Base-by-base conservation (phyloP, 2,329 filamentous ascomycete genomes). In the Sphaerulina musiva region DNA sequence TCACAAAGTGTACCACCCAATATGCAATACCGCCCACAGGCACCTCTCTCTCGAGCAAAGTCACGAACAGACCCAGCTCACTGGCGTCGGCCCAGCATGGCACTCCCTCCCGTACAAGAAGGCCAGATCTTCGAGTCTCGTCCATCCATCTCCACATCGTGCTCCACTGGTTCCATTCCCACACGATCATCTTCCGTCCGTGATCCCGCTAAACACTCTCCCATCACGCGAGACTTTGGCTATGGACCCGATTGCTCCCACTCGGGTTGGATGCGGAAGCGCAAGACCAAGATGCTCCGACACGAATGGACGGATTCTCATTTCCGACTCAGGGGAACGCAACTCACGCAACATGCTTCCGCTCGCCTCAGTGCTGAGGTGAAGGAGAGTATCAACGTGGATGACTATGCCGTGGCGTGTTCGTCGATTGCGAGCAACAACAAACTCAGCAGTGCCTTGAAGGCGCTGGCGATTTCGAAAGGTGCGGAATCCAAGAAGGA, bases 251-350 rank as follows among this genome's bases (percentile, higher is more conserved):
- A 66, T 42, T 67, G 67, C 57, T 68, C 60, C 29, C 88, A 91
- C 71, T 82, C 87, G 47, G 93, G 93, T 1, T 90, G 85, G 72
- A 95, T 98, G 83, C 95, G 95, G 78, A 95, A 95, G 78, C 88
- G 92, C 68, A 89, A 89, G 75, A 95, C 86, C 34, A 84, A 84
- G 66, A 84, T 95, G 76, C 81, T 95, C 57, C 87, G 89, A 42
- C 88, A 95, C 70, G 91, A 96, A 74, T 96, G 91, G 91, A 83
- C 90, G 66, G 88, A 95, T 69, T 86, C 89, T 63, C 93, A 92
- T 75, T 95, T 93, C 70, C 89, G 88, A 26, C 84, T 96, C 59
- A 84, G 84, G 45, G 76, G 75, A 61, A 77, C 76, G 0, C 69
- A 73, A 52, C 72, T 79, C 17, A 84, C 86, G 51, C 86, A 92